A percentile compares a stretch with the other conserved stretches of the same genome.
Conservation (phyloP, 2,329 filamentous ascomycete species). For the Cordyceps cicadae region DNA sequence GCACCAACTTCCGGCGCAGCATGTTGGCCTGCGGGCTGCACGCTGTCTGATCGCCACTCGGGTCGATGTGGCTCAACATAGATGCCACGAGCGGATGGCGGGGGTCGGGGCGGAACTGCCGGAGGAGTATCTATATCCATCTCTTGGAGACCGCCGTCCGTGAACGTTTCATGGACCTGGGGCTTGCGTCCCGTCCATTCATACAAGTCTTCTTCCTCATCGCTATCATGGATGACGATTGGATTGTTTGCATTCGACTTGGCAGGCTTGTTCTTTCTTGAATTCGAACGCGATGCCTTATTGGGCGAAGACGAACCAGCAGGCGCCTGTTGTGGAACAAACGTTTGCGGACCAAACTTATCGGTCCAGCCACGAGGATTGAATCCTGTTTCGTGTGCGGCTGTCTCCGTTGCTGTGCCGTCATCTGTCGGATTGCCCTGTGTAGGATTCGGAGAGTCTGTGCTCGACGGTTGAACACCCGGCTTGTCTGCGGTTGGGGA, state of each 20-base stretch:
- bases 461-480: constrained; percentile 19
- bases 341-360: constrained; percentile 46
- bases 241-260: constrained; percentile 41
- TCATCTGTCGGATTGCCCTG: neutral
- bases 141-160: constrained; percentile 47
- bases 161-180: constrained; percentile 20
- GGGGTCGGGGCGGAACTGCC: constrained; percentile 18
- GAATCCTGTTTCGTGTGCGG: constrained; percentile 28
- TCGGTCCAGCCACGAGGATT: constrained; percentile 46
- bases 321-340: constrained; percentile 37
- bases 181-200: constrained; percentile 28
- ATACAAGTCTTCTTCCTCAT: constrained; percentile 33
- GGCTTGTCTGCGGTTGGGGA: constrained; percentile 23
- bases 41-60: constrained; percentile 50
- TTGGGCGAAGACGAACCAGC: constrained; percentile 36
- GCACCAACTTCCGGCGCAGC: constrained; percentile 16
- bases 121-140: constrained; percentile 58
- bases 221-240: constrained; percentile 39
- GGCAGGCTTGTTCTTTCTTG: constrained; percentile 53
- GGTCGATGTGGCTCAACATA: constrained; percentile 50
- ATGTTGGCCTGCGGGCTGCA: constrained; percentile 19
- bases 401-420: neutral
- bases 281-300: constrained; percentile 34
- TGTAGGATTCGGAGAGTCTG: neutral
- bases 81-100: constrained; percentile 39